Base-by-base conservation (phyloP, 331 rosid species). In the Prunus yedoensis region DNA sequence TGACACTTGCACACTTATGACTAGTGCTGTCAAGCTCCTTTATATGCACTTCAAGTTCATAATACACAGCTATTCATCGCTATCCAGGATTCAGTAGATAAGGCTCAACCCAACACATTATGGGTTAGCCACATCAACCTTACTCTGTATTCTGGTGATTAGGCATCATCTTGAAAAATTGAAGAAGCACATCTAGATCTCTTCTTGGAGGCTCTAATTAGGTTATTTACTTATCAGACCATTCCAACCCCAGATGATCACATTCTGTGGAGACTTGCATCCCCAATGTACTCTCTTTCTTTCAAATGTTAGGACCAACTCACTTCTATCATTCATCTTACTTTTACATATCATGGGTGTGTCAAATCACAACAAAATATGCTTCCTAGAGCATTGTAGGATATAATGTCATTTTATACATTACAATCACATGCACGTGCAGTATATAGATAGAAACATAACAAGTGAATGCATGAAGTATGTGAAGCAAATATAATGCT, bases 91-190 rank as follows among this genome's bases (percentile, higher is more conserved):
- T 60, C 43, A 61, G 66, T 25, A 61, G 66, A 57, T 7, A 25
- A 61, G 43, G 66, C 43, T 27, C 66, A 60, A 28, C 43, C 20
- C 66, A 28, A 61, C 66, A 61, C 66, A 61, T 27, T 27, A 61
- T 17, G 43, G 32, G 20, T 61, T 15, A 61, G 43, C 66, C 45
- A 14, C 53, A 49, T 49, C 53, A 49, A 49, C 53, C 53, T 49
- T 49, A 13, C 53, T 49, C 53, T 49, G 53, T 38, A 38, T 38
- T 38, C 43, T 38, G 43, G 43, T 38, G 43, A 38, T 38, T 38
- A 38, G 9, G 18, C 18, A 49, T 49, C 53, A 49, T 49, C 5
- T 49, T 49, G 2, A 49, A 49, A 13, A 49, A 49, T 13, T 0
- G 18, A 49, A 49, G 53, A 0, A 49, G 53, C 18, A 49, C 53